A percentile compares a stretch with the other conserved stretches of the same genome.
These are phyloP conservation scores for Fusarium sp. DNA, from an alignment of 2,329 filamentous ascomycete species.

Conservation along the genomic window DNA sequence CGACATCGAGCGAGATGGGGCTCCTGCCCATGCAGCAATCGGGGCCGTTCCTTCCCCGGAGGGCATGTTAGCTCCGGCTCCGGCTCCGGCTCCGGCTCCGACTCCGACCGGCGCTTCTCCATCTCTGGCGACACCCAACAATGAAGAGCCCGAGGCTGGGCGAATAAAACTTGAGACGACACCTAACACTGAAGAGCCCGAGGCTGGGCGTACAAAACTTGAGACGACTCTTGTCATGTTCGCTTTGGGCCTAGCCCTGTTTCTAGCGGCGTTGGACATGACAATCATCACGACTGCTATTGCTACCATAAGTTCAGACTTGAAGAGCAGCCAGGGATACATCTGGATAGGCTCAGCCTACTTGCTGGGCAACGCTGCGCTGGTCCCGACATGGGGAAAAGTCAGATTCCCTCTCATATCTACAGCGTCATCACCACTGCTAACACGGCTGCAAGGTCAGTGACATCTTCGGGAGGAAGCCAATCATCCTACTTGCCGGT, in stretches of 20 bases:
- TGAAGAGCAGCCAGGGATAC: conserved; percentile 79
- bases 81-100: conserved; percentile 23
- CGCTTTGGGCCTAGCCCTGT: conserved; percentile 62
- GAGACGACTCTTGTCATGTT: conserved; percentile 59
- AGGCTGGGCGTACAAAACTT: conserved; percentile 56
- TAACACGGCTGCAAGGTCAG: conserved; percentile 44
- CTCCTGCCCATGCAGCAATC: neutral
- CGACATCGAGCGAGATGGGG: conserved; percentile 47
- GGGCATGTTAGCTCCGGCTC: too few relatives aligned
- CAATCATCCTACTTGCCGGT: conserved; percentile 66
- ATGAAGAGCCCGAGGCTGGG: too few relatives aligned
- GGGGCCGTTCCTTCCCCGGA: conserved; percentile 18
- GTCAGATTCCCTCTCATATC: conserved; percentile 43
- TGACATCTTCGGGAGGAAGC: conserved; percentile 73
- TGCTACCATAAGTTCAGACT: conserved; percentile 75
- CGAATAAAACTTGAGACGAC: neutral
- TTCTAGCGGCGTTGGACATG: conserved; percentile 70
- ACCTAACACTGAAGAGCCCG: conserved; percentile 47
- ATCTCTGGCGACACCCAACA: too few relatives aligned
- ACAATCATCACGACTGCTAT: conserved; percentile 79
- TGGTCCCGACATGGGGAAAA: conserved; percentile 80
- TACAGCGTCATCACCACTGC: too few relatives aligned
- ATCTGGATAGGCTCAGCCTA: conserved; percentile 85
- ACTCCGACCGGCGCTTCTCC: neutral
- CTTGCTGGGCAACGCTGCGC: conserved; percentile 77